A percentile compares a stretch with the other conserved stretches of the same genome.
These are phyloP conservation scores for Tuber melanosporum DNA, from an alignment of 495 filamentous ascomycete genomes.

Conservation along the genomic window DNA sequence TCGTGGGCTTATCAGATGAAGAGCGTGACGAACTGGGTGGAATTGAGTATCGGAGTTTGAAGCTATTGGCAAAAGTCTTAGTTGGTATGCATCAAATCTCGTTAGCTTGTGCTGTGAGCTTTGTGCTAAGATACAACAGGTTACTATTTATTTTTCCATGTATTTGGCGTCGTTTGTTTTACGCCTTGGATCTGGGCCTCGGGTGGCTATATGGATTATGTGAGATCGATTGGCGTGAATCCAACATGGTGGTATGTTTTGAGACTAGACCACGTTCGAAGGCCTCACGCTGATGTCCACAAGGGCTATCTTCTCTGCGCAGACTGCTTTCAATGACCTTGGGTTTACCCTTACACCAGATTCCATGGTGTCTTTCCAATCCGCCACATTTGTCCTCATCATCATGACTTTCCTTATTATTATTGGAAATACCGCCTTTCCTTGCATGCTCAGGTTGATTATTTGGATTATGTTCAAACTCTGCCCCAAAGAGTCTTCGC, in stretches of 20 bases:
- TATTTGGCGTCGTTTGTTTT: slow-evolving; percentile 48
- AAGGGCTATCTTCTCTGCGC: slow-evolving; percentile 72
- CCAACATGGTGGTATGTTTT: slow-evolving; percentile 66
- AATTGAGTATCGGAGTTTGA: slow-evolving; percentile 59
- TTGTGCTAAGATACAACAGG: slow-evolving; percentile 11
- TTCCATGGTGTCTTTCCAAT: slow-evolving; percentile 61
- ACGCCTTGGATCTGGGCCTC: slow-evolving; percentile 72
- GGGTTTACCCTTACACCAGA: slow-evolving; percentile 64
- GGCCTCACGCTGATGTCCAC: slow-evolving; percentile 4
- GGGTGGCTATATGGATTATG: slow-evolving; percentile 49
- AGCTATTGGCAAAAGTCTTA: slow-evolving; percentile 52
- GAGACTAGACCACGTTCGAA: slow-evolving; percentile 2
- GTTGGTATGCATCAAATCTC: slow-evolving; percentile 40
- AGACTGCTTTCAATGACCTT: slow-evolving; percentile 82
- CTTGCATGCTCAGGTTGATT: slow-evolving; percentile 63
- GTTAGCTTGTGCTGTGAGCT: background rate
- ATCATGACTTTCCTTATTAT: slow-evolving; percentile 62
- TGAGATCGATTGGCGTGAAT: slow-evolving; percentile 56
- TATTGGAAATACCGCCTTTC: slow-evolving; percentile 69
- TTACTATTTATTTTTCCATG: slow-evolving; percentile 50
- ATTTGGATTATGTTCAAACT: slow-evolving; percentile 58
- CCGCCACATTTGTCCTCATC: slow-evolving; percentile 55
- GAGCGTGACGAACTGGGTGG: slow-evolving; percentile 57
- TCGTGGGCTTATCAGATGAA: slow-evolving; percentile 62
- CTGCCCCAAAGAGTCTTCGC: slow-evolving; percentile 44